Evolutionary conservation across 805 yeast genomes (phyloP).

Genomic region (Candida khao-thaluensis): DNA sequence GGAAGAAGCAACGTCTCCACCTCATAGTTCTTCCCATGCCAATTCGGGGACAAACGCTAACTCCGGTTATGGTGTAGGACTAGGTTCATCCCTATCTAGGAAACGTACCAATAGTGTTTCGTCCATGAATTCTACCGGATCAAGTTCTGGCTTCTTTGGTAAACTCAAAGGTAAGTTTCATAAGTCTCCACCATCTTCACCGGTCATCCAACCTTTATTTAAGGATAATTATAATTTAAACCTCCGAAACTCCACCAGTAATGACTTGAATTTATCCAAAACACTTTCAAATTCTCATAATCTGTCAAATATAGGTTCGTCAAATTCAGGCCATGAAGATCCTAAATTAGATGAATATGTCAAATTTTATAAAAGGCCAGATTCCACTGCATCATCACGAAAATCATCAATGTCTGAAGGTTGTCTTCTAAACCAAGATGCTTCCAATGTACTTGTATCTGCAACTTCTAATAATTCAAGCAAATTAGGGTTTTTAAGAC

Average conservation of each 20-base stretch:
- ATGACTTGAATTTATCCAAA: conserved; percentile 8
- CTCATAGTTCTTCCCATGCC: neutral
- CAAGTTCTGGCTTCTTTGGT: conserved; percentile 26
- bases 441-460: neutral
- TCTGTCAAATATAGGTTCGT: neutral
- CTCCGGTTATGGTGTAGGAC: neutral
- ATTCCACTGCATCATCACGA: conserved; percentile 18
- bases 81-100: conserved; percentile 1
- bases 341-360: conserved; percentile 39
- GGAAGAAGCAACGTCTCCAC: conserved; percentile 18
- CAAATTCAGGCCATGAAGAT: conserved; percentile 17
- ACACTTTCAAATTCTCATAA: conserved; percentile 1
- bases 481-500: conserved; percentile 29
- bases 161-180: conserved; percentile 36
- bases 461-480: neutral
- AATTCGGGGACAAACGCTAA: neutral
- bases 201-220: conserved; percentile 9
- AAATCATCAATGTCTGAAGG: conserved; percentile 15
- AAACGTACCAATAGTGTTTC: conserved; percentile 12
- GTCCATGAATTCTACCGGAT: conserved; percentile 9
- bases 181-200: conserved; percentile 17
- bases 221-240: conserved; percentile 16
- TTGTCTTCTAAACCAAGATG: conserved; percentile 3
- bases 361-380: conserved; percentile 30
- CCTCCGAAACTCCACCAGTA: conserved; percentile 7